A percentile compares a stretch with the other conserved stretches of the same genome.
Evolutionary conservation across 2,329 filamentous ascomycete species (phyloP).

Genomic region (Lomentospora prolificans): DNA sequence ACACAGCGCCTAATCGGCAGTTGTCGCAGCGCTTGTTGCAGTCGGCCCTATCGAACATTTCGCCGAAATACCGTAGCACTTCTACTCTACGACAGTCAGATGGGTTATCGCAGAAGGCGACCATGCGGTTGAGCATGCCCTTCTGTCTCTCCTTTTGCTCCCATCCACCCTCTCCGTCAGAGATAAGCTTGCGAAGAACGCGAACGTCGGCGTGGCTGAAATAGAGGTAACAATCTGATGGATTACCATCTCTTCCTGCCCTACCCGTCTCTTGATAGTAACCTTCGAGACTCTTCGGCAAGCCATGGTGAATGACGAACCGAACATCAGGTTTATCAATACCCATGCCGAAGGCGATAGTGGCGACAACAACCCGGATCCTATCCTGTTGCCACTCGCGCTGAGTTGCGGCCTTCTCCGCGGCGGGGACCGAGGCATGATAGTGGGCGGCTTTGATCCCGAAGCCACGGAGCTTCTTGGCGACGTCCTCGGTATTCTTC

Average conservation of each 20-base stretch:
- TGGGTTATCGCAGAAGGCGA: slow-evolving; percentile 82
- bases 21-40: slow-evolving; percentile 81
- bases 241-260: slow-evolving; percentile 81
- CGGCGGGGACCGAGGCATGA: slow-evolving; percentile 65
- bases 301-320: slow-evolving; percentile 86
- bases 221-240: slow-evolving; percentile 82
- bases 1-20: slow-evolving; percentile 63
- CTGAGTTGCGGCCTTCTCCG: slow-evolving; percentile 63
- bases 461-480: slow-evolving; percentile 53
- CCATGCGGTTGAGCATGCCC: slow-evolving; percentile 75
- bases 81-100: slow-evolving; percentile 80
- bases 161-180: slow-evolving; percentile 62
- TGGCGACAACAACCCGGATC: slow-evolving; percentile 87
- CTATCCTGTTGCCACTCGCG: slow-evolving; percentile 70
- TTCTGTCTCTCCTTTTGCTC: slow-evolving; percentile 78
- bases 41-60: slow-evolving; percentile 61
- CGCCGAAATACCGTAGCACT: slow-evolving; percentile 89
- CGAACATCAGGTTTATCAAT: slow-evolving; percentile 96
- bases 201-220: slow-evolving; percentile 73
- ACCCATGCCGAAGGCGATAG: slow-evolving; percentile 99
- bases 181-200: slow-evolving; percentile 69
- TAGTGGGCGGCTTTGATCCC: slow-evolving; percentile 73
- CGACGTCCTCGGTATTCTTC: slow-evolving; percentile 72
- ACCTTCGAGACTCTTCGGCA: slow-evolving; percentile 92
- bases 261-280: slow-evolving; percentile 98